Base-by-base conservation (phyloP, 2,329 filamentous ascomycete genomes). In the Decorospora gaudefroyi region DNA sequence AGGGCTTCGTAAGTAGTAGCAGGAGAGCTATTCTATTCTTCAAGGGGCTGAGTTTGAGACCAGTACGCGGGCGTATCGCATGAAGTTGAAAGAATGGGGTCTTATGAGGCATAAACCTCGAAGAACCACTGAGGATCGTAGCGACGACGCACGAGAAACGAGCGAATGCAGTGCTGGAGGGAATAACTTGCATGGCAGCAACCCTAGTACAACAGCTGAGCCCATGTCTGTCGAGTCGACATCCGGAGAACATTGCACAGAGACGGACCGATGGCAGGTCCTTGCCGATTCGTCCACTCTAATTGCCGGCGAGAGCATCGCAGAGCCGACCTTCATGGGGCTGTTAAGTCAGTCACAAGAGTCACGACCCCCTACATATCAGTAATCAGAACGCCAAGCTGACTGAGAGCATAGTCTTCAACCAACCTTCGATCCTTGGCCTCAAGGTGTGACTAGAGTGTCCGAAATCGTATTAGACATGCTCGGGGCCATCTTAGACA, bases 81-180 rank as follows among this genome's bases (percentile, higher is more conserved):
- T 68, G 62, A 70, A 68, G 39, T 28, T 70, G 26, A 68, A 67
- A 46, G 66, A 70, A 42, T 70, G 66, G 66, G 64, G 65, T 1
- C 52, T 63, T 1, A 60, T 59, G 47, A 61, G 63, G 34, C 53
- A 65, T 23, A 55, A 51, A n/a, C 30, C 45, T 18, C 45, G 51
- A 5, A 50, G 37, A 31, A 28, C 19, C 2, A 37, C 21, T 6
- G 46, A 33, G 21, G 32, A 46, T 18, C 33, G 38, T 13, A 39
- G 33, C 19, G 37, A 43, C 4, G 17, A 43, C 4, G 17, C 29
- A 4, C 41, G 25, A 26, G 22, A 34, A 12, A 18, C 18, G 21
- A 44, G 27, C 13, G 32, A 41, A 15, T 27, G 23, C 7, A 25
- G 16, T 37, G 5, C 32, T 4, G 42, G 44, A 8, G 33, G 33